Percentiles rank a stretch among this genome's conserved stretches.
These are phyloP conservation scores for Coccomyxa subellipsoidea DNA, from an alignment of 163 green algal species.

Conservation along the genomic window DNA sequence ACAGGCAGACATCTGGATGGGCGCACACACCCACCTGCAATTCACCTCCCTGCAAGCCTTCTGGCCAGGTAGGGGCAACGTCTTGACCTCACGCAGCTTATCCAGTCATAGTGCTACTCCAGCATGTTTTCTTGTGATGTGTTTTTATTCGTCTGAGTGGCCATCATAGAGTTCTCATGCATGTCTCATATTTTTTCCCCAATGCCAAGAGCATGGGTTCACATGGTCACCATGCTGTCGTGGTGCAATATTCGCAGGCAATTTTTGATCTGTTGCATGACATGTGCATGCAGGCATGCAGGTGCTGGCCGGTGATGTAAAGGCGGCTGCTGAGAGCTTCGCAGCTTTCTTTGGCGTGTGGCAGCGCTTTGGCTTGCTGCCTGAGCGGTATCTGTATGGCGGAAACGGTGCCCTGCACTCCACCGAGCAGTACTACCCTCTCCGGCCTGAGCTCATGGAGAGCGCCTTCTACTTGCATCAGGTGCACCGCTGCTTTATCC, in stretches of 20 bases:
- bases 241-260: background rate
- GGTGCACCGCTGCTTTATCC: background rate
- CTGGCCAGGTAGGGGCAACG: conserved; percentile 64
- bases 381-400: conserved; percentile 21
- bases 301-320: conserved; percentile 62
- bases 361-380: conserved; percentile 17
- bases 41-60: conserved; percentile 83
- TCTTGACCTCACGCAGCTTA: background rate
- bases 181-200: background rate
- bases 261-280: background rate
- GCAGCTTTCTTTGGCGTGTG: conserved; percentile 21
- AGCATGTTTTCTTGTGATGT: no score
- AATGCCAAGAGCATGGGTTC: background rate
- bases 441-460: conserved; percentile 91
- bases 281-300: conserved; percentile 69
- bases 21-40: conserved; percentile 38
- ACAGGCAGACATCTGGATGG: conserved; percentile 69
- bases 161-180: background rate
- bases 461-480: conserved; percentile 54
- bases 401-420: conserved; percentile 7
- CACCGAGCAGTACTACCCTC: conserved; percentile 72
- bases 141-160: no score
- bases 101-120: no score
- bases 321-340: conserved; percentile 11
- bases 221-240: background rate